A percentile compares a stretch with the other conserved stretches of the same genome.
These are phyloP conservation scores for Fragaria ananassa DNA, from an alignment of 306 rosid species.

Conservation along the genomic window DNA sequence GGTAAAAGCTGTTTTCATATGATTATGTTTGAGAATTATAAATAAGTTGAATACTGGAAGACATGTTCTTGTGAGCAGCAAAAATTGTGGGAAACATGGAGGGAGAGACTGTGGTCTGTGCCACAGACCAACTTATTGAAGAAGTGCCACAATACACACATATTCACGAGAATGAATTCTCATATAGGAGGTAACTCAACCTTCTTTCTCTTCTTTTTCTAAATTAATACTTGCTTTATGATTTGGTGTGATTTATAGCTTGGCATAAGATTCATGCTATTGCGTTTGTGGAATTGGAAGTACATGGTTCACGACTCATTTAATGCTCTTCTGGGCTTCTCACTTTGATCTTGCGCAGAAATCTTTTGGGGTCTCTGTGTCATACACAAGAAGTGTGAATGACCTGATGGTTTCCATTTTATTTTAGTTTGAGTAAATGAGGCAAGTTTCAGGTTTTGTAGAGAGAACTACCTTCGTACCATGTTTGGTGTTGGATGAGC, in stretches of 20 bases:
- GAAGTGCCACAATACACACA: conserved; percentile 59
- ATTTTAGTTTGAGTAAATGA: neutral
- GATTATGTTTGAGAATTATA: neutral
- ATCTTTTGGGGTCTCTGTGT: neutral
- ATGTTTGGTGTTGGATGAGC: neutral
- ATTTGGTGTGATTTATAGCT: neutral
- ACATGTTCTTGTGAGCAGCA: neutral
- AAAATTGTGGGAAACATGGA: neutral
- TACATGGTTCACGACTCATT: neutral
- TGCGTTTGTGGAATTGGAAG: neutral
- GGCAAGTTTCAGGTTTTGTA: neutral
- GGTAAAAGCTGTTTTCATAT: neutral
- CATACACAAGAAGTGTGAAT: neutral
- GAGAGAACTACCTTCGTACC: neutral
- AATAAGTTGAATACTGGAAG: neutral
- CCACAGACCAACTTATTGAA: conserved; percentile 52
- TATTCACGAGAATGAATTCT: conserved; percentile 69
- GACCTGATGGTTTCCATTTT: neutral
- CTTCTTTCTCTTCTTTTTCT: neutral
- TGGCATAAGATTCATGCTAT: neutral
- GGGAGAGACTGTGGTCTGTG: conserved; percentile 10
- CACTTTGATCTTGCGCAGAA: neutral
- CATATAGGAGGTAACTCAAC: conserved; percentile 49
- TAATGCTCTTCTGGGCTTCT: neutral
- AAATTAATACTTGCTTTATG: neutral